Base-by-base conservation (phyloP, 179 eudicot species). In the Silene vulgaris region DNA sequence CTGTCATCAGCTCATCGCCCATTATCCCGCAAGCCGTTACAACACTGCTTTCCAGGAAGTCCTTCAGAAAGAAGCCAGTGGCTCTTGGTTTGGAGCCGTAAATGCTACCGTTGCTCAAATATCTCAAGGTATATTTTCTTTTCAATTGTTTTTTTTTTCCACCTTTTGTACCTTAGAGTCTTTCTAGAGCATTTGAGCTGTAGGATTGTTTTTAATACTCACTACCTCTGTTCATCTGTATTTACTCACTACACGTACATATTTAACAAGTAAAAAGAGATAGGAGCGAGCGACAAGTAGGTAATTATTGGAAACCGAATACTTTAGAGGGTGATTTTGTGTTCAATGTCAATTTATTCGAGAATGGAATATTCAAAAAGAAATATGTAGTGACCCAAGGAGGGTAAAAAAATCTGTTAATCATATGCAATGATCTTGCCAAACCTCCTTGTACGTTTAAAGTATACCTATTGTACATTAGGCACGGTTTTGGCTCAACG, bases 381-480 rank as follows among this genome's bases (percentile, higher is more conserved):
- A 13, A 52, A 52, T 13, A 52, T 16, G 5, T 52, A 4, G 17
- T 52, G 19, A 52, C 14, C 59, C 17, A 16, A 52, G 48, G 11
- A 40, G 12, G 48, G 48, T 40, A 7, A 40, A 8, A 40, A 52
- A 52, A 52, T 13, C 16, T 48, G 8, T 6, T 0, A 32, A 14
- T 8, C 29, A 48, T 50, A 59, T 50, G 74, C 62, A 23, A 71
- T 52, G 74, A 48, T 71, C 62, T 71, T 71, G 17, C 40, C 72
- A 6, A 26, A 71, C 62, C 40, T 9, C 6, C 61, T 71, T 23
- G 74, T 52, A 71, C 61, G 50, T 16, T 70, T 70, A 70, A 21
- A 70, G 73, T 26, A 70, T 70, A 70, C 35, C 73, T 48, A 70
- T 70, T 50, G 61, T 70, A 70, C 60, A 1, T 8, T 43, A 70